Evolutionary conservation across 2,329 filamentous ascomycete genomes (phyloP).

Genomic region (Colletotrichum liaoningense): DNA sequence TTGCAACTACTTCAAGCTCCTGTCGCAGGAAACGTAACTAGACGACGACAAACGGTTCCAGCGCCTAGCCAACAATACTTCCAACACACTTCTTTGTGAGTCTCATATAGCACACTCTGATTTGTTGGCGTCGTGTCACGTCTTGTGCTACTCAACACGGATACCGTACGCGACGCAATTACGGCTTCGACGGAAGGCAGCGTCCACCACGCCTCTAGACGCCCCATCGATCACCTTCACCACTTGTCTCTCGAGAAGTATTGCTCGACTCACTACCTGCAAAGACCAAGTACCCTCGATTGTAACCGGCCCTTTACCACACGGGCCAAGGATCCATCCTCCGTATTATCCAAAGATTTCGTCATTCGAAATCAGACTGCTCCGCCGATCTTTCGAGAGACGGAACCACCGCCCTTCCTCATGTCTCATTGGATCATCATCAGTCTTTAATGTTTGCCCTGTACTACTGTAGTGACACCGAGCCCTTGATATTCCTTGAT

Average conservation of each 20-base stretch:
- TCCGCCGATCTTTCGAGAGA: constrained; percentile 15
- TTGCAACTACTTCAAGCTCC: background rate
- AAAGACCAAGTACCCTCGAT: background rate
- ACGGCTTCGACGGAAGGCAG: constrained; percentile 17
- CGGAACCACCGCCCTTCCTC: background rate
- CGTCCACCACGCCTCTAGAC: background rate
- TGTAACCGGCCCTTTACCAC: background rate
- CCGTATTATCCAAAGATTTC: background rate
- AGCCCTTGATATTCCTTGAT: background rate
- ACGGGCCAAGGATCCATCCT: background rate
- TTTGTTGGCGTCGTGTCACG: constrained; percentile 14
- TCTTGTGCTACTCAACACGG: constrained; percentile 1
- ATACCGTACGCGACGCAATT: background rate
- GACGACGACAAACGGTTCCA: constrained; percentile 2
- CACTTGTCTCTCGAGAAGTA: constrained; percentile 7
- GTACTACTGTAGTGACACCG: background rate
- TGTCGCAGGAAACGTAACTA: background rate
- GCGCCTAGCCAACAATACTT: background rate
- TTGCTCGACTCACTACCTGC: constrained; percentile 1
- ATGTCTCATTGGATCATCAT: constrained; percentile 21
- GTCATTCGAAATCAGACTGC: background rate
- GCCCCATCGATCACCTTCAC: constrained; percentile 7
- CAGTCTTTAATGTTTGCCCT: constrained; percentile 1
- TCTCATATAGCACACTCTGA: background rate
- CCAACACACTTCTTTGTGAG: background rate